A percentile compares a stretch with the other conserved stretches of the same genome.
phyloP scores from a whole-genome alignment of 768 basidiomycete genomes.

The Boletus bicolor region DNA sequence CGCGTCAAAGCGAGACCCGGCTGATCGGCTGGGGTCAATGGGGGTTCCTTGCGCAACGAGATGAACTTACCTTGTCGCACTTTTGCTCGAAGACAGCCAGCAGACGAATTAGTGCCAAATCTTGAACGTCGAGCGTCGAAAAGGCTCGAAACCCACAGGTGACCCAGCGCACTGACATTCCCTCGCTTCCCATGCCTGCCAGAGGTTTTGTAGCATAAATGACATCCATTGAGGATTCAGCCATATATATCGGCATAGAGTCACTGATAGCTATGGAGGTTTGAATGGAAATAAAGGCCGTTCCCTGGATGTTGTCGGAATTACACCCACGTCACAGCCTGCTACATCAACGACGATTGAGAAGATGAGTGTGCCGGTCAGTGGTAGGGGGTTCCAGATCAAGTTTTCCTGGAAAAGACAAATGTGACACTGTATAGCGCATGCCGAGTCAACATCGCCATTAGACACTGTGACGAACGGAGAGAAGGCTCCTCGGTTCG shows the following conservation, averaged over 20 bases:
- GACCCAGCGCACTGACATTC: too few species aligned
- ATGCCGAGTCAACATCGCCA: neutral
- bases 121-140: neutral
- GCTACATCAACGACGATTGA: too few species aligned
- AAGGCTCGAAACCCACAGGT: neutral
- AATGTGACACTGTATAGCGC: neutral
- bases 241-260: too few species aligned
- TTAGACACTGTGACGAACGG: neutral
- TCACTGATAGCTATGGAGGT: neutral
- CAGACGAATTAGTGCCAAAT: too few species aligned
- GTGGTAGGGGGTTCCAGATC: neutral
- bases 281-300: neutral
- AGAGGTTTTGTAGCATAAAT: neutral
- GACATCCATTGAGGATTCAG: too few species aligned
- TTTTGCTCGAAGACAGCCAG: neutral
- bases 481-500: too few species aligned
- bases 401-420: neutral
- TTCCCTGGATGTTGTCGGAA: neutral
- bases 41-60: too few species aligned
- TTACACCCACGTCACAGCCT: neutral
- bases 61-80: neutral
- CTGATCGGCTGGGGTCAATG: too few species aligned
- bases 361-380: neutral
- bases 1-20: neutral
- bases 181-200: neutral